Evolutionary conservation across 2,329 filamentous ascomycete species (phyloP), one percentile per base, ranked within the genome.

Genomic region (Waltergamsia citrina): DNA sequence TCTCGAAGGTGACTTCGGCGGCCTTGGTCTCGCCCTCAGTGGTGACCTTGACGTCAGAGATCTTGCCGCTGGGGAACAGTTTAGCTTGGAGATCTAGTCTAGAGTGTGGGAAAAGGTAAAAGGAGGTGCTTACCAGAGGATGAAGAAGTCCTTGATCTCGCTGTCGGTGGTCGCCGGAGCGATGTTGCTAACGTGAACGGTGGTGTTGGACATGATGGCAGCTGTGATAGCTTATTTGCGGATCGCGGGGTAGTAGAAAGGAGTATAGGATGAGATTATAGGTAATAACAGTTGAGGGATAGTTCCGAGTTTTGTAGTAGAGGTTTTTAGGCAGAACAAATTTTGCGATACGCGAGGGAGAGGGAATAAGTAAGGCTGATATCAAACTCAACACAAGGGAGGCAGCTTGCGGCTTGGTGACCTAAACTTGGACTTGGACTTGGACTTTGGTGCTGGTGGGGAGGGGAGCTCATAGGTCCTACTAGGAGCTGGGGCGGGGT

Each of bases 71-170:
- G 54, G 15, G 14, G 15, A 20, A 10, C 10, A 6, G n/a, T 16
- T 22, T 22, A 32, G 29, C 16, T n/a, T 16, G 6, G 20, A 42
- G 26, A 8, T 29, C 15, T 43, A 52, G 48, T 24, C 11, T 3
- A 20, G 16, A 6, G 6, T 27, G 25, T 27, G 25, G 16, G 26
- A 8, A 10, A 28, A 6, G 37, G n/a, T 12, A 11, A 8, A 19
- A 15, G 10, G 17, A 32, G 15, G 21, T 7, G 21, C 75, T 56
- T 71, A 90, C 85, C 77, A 82, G 64, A 96, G 96, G 69, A 83
- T 92, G 71, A 98, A 98, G 72, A 98, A 98, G 56, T 94, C 88
- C 53, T 78, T 78, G 50, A 98, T 79, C 63, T 96, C 87, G 64
- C 88, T 81, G 62, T 98, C 87, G 46, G 74, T 78, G 37, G 90